Conservation (phyloP, 495 filamentous ascomycete genomes). For the Xylaria acuta region DNA sequence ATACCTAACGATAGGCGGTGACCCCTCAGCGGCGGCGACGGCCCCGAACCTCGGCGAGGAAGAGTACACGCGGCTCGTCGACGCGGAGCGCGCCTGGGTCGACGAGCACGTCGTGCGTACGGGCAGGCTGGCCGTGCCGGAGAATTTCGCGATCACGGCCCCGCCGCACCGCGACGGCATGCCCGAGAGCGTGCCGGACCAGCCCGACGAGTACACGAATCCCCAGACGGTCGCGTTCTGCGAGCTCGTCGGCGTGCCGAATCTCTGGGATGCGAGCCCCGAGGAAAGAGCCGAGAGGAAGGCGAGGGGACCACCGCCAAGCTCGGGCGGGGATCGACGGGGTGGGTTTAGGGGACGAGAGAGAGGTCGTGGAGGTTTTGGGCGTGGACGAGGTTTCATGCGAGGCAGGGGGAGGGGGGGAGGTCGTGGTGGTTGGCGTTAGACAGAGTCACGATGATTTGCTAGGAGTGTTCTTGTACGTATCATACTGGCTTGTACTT, state of each 20-base stretch:
- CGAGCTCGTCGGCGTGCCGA: constrained; percentile 73
- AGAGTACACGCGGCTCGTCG: constrained; percentile 67
- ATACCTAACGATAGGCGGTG: constrained; percentile 61
- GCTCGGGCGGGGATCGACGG: constrained; percentile 34
- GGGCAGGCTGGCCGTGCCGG: constrained; percentile 68
- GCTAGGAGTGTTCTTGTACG: neutral
- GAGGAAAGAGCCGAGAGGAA: constrained; percentile 67
- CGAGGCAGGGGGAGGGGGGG: constrained; percentile 36
- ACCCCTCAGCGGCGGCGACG: constrained; percentile 51
- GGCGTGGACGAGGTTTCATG: constrained; percentile 46
- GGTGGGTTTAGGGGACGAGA: constrained; percentile 38
- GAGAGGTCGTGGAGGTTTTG: constrained; percentile 46
- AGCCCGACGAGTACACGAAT: constrained; percentile 80
- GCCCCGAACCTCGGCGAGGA: constrained; percentile 67
- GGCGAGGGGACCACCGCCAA: constrained; percentile 44
- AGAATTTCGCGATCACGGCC: constrained; percentile 79
- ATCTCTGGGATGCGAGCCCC: constrained; percentile 74
- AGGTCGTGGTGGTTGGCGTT: constrained; percentile 21
- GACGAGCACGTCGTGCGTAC: constrained; percentile 69
- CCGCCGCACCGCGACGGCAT: constrained; percentile 64
- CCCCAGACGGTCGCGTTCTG: constrained; percentile 83
- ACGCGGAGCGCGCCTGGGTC: constrained; percentile 74
- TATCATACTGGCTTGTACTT: neutral
- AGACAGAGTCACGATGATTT: neutral
- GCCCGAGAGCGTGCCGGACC: constrained; percentile 43